phyloP scores from a whole-genome alignment of 495 filamentous ascomycete genomes.

The Hypoxylon subgilvum region DNA sequence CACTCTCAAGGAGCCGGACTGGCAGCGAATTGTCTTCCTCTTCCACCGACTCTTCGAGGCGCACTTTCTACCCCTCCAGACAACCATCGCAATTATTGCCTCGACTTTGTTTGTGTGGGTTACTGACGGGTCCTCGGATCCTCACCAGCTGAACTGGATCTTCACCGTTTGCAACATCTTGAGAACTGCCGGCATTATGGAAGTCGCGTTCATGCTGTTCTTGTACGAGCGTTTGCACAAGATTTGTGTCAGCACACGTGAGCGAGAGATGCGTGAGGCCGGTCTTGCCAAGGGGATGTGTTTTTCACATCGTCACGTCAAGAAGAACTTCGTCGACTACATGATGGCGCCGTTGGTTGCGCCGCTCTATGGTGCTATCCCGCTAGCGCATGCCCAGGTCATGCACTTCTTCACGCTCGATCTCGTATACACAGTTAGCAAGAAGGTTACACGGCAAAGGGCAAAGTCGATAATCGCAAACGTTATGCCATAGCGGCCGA shows the following conservation, averaged over 20 bases:
- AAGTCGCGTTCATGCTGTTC: slow-evolving; percentile 63
- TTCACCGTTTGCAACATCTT: slow-evolving; percentile 63
- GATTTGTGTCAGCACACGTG: slow-evolving; percentile 60
- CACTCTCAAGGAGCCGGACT: slow-evolving; percentile 52
- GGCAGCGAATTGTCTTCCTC: slow-evolving; percentile 54
- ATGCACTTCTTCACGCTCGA: slow-evolving; percentile 71
- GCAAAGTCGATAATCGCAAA: slow-evolving; percentile 51
- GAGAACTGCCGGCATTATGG: slow-evolving; percentile 62
- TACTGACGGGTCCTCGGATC: slow-evolving; percentile 51
- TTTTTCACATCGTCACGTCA: slow-evolving; percentile 60
- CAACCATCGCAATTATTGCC: slow-evolving; percentile 64
- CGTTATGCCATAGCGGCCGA: slow-evolving; percentile 48
- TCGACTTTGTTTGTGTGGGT: slow-evolving; percentile 62
- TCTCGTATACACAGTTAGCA: slow-evolving; percentile 69
- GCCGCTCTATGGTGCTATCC: slow-evolving; percentile 66
- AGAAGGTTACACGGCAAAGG: slow-evolving; percentile 61
- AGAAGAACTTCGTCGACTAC: slow-evolving; percentile 61
- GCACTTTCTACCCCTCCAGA: slow-evolving; percentile 70
- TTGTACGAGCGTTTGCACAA: slow-evolving; percentile 68
- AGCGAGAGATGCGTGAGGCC: slow-evolving; percentile 68
- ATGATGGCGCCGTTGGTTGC: slow-evolving; percentile 66
- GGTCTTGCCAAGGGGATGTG: slow-evolving; percentile 64
- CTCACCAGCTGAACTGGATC: slow-evolving; percentile 58
- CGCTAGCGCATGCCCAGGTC: slow-evolving; percentile 66
- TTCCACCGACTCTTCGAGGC: slow-evolving; percentile 70